Evolutionary conservation across 805 yeast genomes (phyloP), one percentile per base, ranked within the genome.

Genomic region (Lipomyces yamanashiensis): DNA sequence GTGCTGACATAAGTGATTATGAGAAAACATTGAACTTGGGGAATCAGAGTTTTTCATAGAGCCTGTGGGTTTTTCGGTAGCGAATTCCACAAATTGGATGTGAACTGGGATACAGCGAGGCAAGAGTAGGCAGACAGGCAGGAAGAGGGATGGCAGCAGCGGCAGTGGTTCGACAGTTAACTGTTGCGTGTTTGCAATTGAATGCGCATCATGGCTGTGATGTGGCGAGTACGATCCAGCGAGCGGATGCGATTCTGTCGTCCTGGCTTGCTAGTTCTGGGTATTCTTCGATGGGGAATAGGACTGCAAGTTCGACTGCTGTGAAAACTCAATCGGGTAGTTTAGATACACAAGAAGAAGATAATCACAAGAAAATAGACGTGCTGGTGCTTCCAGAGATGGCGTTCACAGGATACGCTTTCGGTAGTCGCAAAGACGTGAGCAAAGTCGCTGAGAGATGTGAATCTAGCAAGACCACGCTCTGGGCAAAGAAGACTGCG

Each of bases 361-460:
- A 28, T 2, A 28, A 28, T 28, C 28, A 28, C 5, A 28, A 28
- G 28, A n/a, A n/a, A 13, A 43, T 9, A 17, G 96, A 91, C 72
- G 68, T 92, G n/a, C 74, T 92, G 7, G 82, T 92, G 0, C 80
- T 92, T 7, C 96, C 98, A 0, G 98, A 92, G 71, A 76, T 92
- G 55, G 91, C 96, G 0, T 76, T 92, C 12, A 88, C 70, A 21
- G 71, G 97, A 0, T 92, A 92, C 74, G 88, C 87, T 71, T 92
- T 87, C 75, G 72, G 28, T 74, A 36, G 74, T 77, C 33, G 74
- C 73, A 48, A 73, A 70, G 0, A 84, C 80, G 44, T 85, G 87
- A 21, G 74, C 70, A 54, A 92, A 93, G 1, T 87, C 69, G 73
- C 88, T 34, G 92, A 89, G 65, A 66, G 75, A 0, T 76, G 78